Base-by-base conservation (phyloP, 441 rosid genomes). In the Bruguiera hainesii region DNA sequence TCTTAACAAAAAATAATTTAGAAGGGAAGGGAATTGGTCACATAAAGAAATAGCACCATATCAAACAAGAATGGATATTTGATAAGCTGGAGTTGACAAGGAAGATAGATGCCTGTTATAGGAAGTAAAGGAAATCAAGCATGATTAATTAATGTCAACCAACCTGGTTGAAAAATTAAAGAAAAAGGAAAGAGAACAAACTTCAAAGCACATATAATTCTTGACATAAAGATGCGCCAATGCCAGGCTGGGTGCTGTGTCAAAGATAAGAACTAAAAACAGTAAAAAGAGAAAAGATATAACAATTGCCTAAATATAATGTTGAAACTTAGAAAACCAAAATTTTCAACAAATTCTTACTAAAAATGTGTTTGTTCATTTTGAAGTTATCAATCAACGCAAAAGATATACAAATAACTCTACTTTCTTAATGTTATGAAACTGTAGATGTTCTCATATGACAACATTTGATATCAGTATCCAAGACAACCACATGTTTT, bases 401-500 rank as follows among this genome's bases (percentile, higher is more conserved):
- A 18, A 51, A 35, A 46, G 30, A 63, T 33, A 42, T 23, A 63
- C 6, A 9, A 49, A 70, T 57, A 42, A 48, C n/a, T 35, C 28
- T 18, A 50, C 18, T 55, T 48, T 66, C 35, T 56, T 59, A 69
- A 50, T 18, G 16, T 53, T 62, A n/a, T 51, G 57, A 55, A 4
- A 35, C 59, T 56, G 60, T 4, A 2, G 15, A 10, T 21, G 56
- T 59, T 49, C 25, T 51, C 50, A 9, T 29, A 13, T 23, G 10
- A 58, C 66, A 61, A 29, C 20, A 39, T 31, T 42, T 53, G 52
- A 67, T 65, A 61, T 20, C 39, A 25, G 18, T 18, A 28, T 13
- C 49, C 35, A 61, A 26, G 29, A 42, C 48, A 48, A 13, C 25
- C 28, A 50, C 28, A 58, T 20, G 52, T 46, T 68, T 78, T 78